These are phyloP conservation scores for Ogataea nitratoaversa DNA, from an alignment of 805 yeast species.

Conservation along the genomic window DNA sequence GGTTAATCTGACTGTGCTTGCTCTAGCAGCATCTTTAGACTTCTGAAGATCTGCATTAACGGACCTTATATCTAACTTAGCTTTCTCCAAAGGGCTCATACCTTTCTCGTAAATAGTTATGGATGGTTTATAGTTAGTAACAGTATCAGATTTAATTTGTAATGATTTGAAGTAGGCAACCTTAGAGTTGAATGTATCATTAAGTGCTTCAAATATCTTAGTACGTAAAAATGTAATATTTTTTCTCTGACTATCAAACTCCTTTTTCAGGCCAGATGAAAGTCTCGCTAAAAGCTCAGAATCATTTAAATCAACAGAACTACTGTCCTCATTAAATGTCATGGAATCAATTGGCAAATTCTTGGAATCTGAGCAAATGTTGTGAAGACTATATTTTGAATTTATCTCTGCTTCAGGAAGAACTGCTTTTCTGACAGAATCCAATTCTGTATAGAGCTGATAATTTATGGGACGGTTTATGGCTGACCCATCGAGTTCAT, in stretches of 20 bases:
- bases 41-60: slow-evolving; percentile 12
- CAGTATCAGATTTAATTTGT: slow-evolving; percentile 83
- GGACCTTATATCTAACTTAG: slow-evolving; percentile 15
- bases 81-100: slow-evolving; percentile 20
- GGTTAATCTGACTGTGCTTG: slow-evolving; percentile 38
- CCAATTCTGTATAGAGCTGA: slow-evolving; percentile 28
- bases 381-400: slow-evolving; percentile 25
- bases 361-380: slow-evolving; percentile 19
- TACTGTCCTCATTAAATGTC: slow-evolving; percentile 20
- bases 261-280: slow-evolving; percentile 20
- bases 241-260: slow-evolving; percentile 42
- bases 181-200: slow-evolving; percentile 72
- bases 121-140: slow-evolving; percentile 44
- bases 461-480: slow-evolving; percentile 23
- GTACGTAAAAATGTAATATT: slow-evolving; percentile 38
- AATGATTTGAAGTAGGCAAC: slow-evolving; percentile 79
- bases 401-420: slow-evolving; percentile 32
- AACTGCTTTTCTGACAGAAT: slow-evolving; percentile 28
- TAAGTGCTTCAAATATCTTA: slow-evolving; percentile 47
- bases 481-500: slow-evolving; percentile 10
- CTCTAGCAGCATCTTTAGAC: slow-evolving; percentile 19
- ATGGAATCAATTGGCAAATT: slow-evolving; percentile 25
- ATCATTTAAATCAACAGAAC: slow-evolving; percentile 11
- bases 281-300: slow-evolving; percentile 13
- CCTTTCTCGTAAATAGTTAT: slow-evolving; percentile 6